Percentiles rank a stretch among this genome's conserved stretches.
Conservation (phyloP, 2,329 filamentous ascomycete genomes). For the Venturia aucupariae region DNA sequence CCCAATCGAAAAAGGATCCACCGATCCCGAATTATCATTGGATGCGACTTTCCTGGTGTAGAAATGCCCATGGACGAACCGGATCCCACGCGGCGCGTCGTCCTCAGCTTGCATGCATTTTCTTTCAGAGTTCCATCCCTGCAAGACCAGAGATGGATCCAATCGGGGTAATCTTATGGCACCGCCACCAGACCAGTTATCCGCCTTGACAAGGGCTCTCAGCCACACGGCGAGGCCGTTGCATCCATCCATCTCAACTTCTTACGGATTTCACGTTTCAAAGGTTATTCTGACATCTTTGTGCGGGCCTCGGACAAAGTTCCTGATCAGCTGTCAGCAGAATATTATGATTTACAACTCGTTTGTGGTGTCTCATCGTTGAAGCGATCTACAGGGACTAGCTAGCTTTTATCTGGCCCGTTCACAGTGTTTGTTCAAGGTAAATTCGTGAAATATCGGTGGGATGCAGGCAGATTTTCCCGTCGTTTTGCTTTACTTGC, state of each 20-base stretch:
- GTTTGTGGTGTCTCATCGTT: neutral
- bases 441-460: neutral
- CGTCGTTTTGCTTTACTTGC: slow-evolving; percentile 6
- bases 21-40: neutral
- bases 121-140: neutral
- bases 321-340: neutral
- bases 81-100: neutral
- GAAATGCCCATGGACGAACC: slow-evolving; percentile 4
- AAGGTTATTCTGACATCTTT: neutral
- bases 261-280: neutral
- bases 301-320: neutral
- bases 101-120: neutral
- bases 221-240: slow-evolving; percentile 8
- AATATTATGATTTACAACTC: neutral
- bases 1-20: neutral
- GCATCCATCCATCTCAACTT: neutral
- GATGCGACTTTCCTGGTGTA: neutral
- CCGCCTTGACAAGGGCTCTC: neutral
- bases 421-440: neutral
- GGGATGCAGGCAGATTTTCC: neutral
- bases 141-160: neutral
- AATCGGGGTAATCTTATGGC: neutral
- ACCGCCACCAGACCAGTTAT: neutral
- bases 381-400: neutral
- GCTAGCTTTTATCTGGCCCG: neutral